Conservation (phyloP, 2,329 filamentous ascomycete species). For the Colletotrichum tropicicola region DNA sequence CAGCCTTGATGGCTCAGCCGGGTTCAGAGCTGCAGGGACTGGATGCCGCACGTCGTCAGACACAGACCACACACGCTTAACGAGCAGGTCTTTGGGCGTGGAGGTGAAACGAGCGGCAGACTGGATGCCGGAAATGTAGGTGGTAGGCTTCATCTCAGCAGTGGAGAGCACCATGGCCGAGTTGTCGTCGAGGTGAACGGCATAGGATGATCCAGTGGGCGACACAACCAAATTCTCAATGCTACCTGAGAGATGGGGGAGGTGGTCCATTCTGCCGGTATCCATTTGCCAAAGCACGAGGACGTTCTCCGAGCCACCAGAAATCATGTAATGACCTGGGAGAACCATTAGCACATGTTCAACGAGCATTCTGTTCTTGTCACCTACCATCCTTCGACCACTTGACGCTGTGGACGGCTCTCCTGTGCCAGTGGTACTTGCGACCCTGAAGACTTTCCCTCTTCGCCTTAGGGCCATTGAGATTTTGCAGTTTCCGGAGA, state of each 20-base stretch:
- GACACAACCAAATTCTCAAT: slow-evolving; percentile 90
- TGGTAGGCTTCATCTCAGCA: slow-evolving; percentile 84
- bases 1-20: slow-evolving; percentile 69
- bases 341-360: slow-evolving; percentile 36
- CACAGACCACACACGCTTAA: slow-evolving; percentile 59
- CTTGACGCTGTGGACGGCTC: slow-evolving; percentile 83
- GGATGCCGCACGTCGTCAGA: slow-evolving; percentile 54
- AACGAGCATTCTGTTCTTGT: background rate
- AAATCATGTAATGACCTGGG: slow-evolving; percentile 89
- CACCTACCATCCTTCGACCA: slow-evolving; percentile 88
- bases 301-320: slow-evolving; percentile 89
- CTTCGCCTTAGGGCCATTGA: slow-evolving; percentile 45
- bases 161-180: slow-evolving; percentile 91
- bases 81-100: slow-evolving; percentile 60
- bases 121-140: slow-evolving; percentile 87
- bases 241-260: slow-evolving; percentile 89
- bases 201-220: slow-evolving; percentile 80
- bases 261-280: slow-evolving; percentile 80
- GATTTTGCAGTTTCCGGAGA: slow-evolving; percentile 63
- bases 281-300: slow-evolving; percentile 94
- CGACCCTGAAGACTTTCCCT: slow-evolving; percentile 65
- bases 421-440: slow-evolving; percentile 91
- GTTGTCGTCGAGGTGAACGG: slow-evolving; percentile 88
- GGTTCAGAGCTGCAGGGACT: slow-evolving; percentile 70
- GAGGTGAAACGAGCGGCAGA: slow-evolving; percentile 60